Percentiles rank a stretch among this genome's conserved stretches.
phyloP scores from a whole-genome alignment of 140 eudicot species.

The Oenanthe javanica region DNA sequence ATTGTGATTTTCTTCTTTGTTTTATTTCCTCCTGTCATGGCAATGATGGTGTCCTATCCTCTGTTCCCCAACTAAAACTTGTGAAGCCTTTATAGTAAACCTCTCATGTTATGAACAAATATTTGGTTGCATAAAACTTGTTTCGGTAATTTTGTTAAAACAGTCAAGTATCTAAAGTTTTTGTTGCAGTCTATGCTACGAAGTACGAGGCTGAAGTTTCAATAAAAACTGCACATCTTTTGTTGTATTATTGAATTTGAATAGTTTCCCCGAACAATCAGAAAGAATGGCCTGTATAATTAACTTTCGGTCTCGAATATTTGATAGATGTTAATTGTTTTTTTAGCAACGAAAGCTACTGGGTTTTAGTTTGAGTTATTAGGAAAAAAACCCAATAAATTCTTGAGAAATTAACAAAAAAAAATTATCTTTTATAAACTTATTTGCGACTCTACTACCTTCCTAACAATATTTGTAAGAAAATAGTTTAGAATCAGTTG shows the following conservation, averaged over 20 bases:
- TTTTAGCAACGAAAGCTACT: no score
- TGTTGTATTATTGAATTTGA: neutral
- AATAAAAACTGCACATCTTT: neutral
- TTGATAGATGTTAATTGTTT: no score
- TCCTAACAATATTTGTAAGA: no score
- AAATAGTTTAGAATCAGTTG: no score
- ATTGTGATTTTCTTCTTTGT: neutral
- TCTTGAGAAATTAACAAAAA: no score
- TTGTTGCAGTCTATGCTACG: neutral
- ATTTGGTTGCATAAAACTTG: neutral
- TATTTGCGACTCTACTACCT: no score
- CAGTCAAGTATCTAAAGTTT: neutral
- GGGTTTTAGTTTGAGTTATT: no score
- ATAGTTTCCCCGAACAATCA: neutral
- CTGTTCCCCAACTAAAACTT: neutral
- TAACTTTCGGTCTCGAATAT: no score
- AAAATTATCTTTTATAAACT: no score
- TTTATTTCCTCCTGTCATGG: neutral
- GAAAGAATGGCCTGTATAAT: slow-evolving; percentile 3
- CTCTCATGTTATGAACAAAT: neutral
- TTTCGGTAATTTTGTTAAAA: neutral
- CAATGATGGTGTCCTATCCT: neutral
- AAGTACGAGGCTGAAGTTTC: neutral
- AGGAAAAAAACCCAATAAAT: no score
- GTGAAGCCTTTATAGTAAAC: neutral